phyloP scores from a whole-genome alignment of 2,329 filamentous ascomycete species.

The Lojkania enalia region DNA sequence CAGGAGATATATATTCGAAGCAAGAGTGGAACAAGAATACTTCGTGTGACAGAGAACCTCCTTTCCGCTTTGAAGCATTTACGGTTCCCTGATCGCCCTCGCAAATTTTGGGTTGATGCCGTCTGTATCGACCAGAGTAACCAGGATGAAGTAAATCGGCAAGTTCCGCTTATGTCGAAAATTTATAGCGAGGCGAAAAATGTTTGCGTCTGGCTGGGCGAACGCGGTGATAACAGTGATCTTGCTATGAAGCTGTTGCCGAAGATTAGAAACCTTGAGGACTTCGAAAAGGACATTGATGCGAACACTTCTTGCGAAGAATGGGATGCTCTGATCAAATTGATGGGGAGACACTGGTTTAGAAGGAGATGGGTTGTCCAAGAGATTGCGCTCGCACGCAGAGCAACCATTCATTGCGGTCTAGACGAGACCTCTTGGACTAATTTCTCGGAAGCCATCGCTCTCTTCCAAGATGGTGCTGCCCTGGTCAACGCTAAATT shows the following conservation, averaged over 20 bases:
- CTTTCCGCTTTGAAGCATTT: neutral
- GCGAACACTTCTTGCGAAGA: neutral
- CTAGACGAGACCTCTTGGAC: neutral
- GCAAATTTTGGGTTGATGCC: conserved; percentile 3
- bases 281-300: conserved; percentile 1
- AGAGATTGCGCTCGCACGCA: conserved; percentile 3
- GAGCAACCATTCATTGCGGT: neutral
- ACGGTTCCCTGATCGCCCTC: neutral
- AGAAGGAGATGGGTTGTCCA: neutral
- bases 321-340: conserved; percentile 1
- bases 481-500: neutral
- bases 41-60: neutral
- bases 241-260: neutral
- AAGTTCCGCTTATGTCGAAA: conserved; percentile 1
- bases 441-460: neutral
- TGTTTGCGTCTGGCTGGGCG: conserved; percentile 1
- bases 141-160: neutral
- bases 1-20: neutral
- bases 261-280: neutral
- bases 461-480: neutral
- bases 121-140: conserved; percentile 2
- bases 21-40: neutral
- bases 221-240: neutral
- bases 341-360: neutral
- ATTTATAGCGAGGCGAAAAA: conserved; percentile 1